Base-by-base conservation (phyloP, 2,329 filamentous ascomycete species). In the Hypoxylon sp. region DNA sequence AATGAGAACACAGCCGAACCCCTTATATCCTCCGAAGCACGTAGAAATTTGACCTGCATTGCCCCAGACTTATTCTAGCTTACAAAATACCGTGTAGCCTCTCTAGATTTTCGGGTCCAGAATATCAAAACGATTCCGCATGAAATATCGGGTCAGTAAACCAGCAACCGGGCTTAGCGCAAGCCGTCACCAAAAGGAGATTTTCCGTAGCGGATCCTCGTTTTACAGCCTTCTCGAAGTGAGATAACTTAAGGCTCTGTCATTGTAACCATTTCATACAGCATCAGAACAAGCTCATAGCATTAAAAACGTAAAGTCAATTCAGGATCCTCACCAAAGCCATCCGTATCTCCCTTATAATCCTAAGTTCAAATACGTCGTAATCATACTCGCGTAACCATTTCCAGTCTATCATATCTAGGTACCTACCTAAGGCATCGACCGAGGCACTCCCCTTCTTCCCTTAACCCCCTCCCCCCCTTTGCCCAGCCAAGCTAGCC, bases 401-500 rank as follows among this genome's bases (percentile, higher is more conserved):
- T 64, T 28, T 58, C 37, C 52, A 58, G 56, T 61, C 62, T 65
- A 65, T 65, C 50, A n/a, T 56, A 53, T 50, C 57, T 53, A 11
- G 24, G 24, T 11, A 6, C 44, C 44, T 17, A 15, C 43, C 43
- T 20, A 20, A 8, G 17, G 64, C 41, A 34, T 56, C 54, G 47
- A 64, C n/a, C n/a, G n/a, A n/a, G n/a, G n/a, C n/a, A n/a, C n/a
- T n/a, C n/a, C n/a, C n/a, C n/a, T 64, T 22, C 24, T 30, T 24
- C 28, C 41, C 51, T 41, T 58, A 61, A 41, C 11, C 32, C 13
- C 32, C 30, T 24, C n/a, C 10, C 4, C 22, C 41, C 58, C 46
- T 51, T n/a, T n/a, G n/a, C 24, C 24, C 24, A 26, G 24, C 24
- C 24, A 7, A n/a, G n/a, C n/a, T n/a, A n/a, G n/a, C n/a, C n/a